Evolutionary conservation across 2,329 filamentous ascomycete genomes (phyloP).

Genomic region (Diaporthe ampelina): DNA sequence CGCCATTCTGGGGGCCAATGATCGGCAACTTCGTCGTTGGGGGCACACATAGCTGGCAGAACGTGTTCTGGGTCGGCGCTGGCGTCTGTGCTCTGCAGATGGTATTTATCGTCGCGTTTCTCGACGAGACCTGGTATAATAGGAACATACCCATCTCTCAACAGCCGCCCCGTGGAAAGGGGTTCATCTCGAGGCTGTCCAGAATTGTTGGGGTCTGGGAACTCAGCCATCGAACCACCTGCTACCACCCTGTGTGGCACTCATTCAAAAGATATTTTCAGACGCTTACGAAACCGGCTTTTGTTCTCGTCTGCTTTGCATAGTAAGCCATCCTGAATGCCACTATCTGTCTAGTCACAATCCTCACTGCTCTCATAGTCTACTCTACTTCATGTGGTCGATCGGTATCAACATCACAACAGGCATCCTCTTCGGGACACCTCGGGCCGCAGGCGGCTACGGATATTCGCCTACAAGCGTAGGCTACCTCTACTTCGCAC

Average conservation of each 20-base stretch:
- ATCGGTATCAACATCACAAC: constrained; percentile 60
- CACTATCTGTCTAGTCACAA: neutral
- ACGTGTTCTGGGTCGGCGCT: constrained; percentile 51
- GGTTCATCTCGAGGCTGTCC: neutral
- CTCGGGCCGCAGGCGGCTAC: constrained; percentile 55
- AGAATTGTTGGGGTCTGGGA: constrained; percentile 16
- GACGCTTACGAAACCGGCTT: constrained; percentile 2
- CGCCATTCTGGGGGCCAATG: constrained; percentile 50
- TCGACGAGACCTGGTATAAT: constrained; percentile 37
- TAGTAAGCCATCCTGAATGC: neutral
- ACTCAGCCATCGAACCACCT: constrained; percentile 10
- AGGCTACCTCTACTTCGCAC: constrained; percentile 63
- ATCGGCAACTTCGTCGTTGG: constrained; percentile 54
- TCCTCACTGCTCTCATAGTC: neutral
- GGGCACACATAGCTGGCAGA: constrained; percentile 48
- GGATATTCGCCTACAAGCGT: constrained; percentile 53
- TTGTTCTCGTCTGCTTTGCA: constrained; percentile 4
- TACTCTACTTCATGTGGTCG: constrained; percentile 51
- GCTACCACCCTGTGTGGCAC: neutral
- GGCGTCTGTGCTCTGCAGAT: constrained; percentile 46
- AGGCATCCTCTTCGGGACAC: constrained; percentile 54
- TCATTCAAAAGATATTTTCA: constrained; percentile 19
- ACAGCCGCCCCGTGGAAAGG: neutral
- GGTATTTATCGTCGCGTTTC: constrained; percentile 46
- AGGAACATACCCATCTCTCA: neutral